Percentiles rank a stretch among this genome's conserved stretches.
Evolutionary conservation across 2,329 filamentous ascomycete genomes (phyloP).

Genomic region (Sclerotinia sclerotiorum): DNA sequence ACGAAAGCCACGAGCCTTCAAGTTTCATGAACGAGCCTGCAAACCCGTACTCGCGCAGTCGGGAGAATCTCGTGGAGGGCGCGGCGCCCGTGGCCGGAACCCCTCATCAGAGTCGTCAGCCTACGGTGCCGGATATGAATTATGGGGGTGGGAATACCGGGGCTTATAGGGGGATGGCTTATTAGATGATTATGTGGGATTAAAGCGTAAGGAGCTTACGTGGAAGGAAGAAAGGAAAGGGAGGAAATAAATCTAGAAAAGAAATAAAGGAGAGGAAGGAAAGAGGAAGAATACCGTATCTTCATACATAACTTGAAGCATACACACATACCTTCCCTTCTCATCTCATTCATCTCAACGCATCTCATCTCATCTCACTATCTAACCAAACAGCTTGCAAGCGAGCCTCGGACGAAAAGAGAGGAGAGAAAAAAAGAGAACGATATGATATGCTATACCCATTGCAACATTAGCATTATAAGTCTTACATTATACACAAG

Average conservation of each 20-base stretch:
- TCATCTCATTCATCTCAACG: background rate
- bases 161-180: constrained; percentile 36
- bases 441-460: too few relatives aligned
- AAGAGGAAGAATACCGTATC: background rate
- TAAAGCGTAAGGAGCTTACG: background rate
- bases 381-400: constrained; percentile 7
- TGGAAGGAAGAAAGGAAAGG: background rate
- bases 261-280: background rate
- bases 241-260: background rate
- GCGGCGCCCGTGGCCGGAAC: constrained; percentile 14
- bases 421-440: background rate
- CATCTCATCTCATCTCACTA: background rate
- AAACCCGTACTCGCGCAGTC: constrained; percentile 33
- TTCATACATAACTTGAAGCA: background rate
- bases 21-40: constrained; percentile 37
- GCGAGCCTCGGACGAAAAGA: background rate
- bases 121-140: constrained; percentile 16
- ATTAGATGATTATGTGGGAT: constrained; percentile 27
- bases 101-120: background rate
- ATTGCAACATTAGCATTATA: background rate
- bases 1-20: constrained; percentile 18
- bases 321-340: background rate
- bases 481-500: constrained; percentile 4
- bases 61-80: constrained; percentile 17
- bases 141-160: constrained; percentile 14